Base-by-base conservation (phyloP, 495 filamentous ascomycete species). In the Letharia columbiana region DNA sequence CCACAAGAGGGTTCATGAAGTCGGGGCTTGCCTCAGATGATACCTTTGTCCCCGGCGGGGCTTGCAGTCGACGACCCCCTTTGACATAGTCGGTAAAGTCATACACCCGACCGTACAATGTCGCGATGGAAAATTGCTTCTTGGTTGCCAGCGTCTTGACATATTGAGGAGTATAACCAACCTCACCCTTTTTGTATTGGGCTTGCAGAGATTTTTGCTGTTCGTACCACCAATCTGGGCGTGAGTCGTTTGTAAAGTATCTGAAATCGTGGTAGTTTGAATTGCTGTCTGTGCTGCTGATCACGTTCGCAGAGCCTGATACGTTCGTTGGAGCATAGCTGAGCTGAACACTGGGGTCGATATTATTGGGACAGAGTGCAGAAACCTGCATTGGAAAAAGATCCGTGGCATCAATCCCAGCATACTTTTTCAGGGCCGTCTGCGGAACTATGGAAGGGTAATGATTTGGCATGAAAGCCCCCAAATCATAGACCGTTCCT, bases 381-480 rank as follows among this genome's bases (percentile, higher is more conserved):
- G 90, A 95, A 20, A 98, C 94, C 73, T 99, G 94, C 17, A 99
- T 82, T 1, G 94, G 94, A 77, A 99, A 99, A 18, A 99, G 81
- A 54, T 82, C 80, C 23, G 91, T 92, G 58, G 92, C 91, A 71
- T 98, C 94, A 23, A 84, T 72, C 52, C 94, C 94, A 60, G 87
- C 91, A 71, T 98, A 99, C 66, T 87, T 85, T 65, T 87, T 79
- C 58, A 97, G 75, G 8, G 81, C 73, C 64, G 86, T 84, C 42
- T 83, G 70, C 2, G 86, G 83, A 56, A 98, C 82, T 66, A 92
- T 83, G 9, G 78, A 69, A 2, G 90, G 94, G 72, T 96, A 96
- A 72, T 98, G 94, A n/a, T 73, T 74, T 2, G 87, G 85, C 37
- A 87, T 83, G 72, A 90, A 96, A 17, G 77, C 73, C 35, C 81